Conservation (phyloP, 805 yeast genomes). For the Middelhovenomyces tepae region DNA sequence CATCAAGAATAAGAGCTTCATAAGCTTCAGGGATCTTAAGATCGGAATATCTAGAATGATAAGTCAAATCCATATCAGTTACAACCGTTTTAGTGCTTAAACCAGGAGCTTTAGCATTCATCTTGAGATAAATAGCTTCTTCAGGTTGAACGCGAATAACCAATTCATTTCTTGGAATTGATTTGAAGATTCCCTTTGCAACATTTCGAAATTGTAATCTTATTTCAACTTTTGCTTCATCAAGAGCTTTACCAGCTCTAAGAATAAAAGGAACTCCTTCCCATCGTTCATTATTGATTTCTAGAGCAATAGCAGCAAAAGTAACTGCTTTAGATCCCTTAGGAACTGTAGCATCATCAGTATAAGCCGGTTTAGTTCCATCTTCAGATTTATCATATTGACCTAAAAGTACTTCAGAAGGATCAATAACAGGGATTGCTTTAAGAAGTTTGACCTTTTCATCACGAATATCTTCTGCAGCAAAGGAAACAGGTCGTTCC, state of each 20-base stretch:
- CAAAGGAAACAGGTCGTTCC: slow-evolving; percentile 91
- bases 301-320: slow-evolving; percentile 73
- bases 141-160: slow-evolving; percentile 91
- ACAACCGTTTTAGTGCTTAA: slow-evolving; percentile 70
- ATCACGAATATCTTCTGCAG: slow-evolving; percentile 89
- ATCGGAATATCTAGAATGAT: slow-evolving; percentile 69
- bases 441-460: slow-evolving; percentile 91
- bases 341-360: slow-evolving; percentile 86
- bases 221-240: slow-evolving; percentile 90
- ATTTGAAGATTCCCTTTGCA: slow-evolving; percentile 70
- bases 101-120: slow-evolving; percentile 93
- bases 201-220: slow-evolving; percentile 87
- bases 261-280: slow-evolving; percentile 93
- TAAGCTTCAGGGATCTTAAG: slow-evolving; percentile 97
- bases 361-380: slow-evolving; percentile 81
- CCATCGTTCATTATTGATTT: slow-evolving; percentile 92
- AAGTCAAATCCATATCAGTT: slow-evolving; percentile 86
- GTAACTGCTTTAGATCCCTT: slow-evolving; percentile 81
- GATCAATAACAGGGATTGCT: slow-evolving; percentile 62
- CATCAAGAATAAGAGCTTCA: slow-evolving; percentile 89
- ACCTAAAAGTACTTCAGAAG: slow-evolving; percentile 66
- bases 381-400: slow-evolving; percentile 82
- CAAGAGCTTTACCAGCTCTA: slow-evolving; percentile 97
- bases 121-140: slow-evolving; percentile 87
- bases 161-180: slow-evolving; percentile 83